Percentiles rank a stretch among this genome's conserved stretches.
These are phyloP conservation scores for Cinnamomum micranthum DNA, from an alignment of 164 flowering plant genomes.

Conservation along the genomic window DNA sequence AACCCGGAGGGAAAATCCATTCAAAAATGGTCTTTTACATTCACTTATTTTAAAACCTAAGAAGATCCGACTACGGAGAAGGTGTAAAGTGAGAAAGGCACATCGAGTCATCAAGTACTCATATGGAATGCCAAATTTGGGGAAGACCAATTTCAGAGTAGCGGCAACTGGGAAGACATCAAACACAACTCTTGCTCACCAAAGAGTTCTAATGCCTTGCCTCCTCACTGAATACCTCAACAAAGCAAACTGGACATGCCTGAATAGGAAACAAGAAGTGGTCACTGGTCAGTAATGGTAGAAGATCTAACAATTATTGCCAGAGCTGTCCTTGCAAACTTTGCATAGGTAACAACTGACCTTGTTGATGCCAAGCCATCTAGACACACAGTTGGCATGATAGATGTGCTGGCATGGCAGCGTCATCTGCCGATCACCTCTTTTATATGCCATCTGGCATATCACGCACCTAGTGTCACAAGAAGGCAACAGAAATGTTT, in stretches of 20 bases:
- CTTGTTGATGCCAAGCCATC: conserved; percentile 96
- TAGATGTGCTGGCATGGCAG: conserved; percentile 89
- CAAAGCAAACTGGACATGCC: conserved; percentile 22
- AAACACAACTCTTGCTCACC: background rate
- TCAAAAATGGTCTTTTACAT: background rate
- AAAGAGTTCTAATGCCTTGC: background rate
- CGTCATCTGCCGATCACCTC: conserved; percentile 63
- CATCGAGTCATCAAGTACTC: background rate
- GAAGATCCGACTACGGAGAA: background rate
- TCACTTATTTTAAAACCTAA: background rate
- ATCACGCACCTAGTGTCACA: conserved; percentile 63
- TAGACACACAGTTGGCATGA: conserved; percentile 64
- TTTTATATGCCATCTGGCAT: conserved; percentile 90
- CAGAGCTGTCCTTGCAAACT: background rate
- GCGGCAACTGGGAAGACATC: background rate
- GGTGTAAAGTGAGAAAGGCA: background rate
- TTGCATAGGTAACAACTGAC: conserved; percentile 25
- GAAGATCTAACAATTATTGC: background rate
- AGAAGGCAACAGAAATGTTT: background rate
- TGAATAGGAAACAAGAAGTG: conserved; percentile 4
- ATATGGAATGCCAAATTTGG: background rate
- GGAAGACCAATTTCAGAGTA: background rate
- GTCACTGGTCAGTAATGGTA: background rate
- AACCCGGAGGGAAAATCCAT: background rate
- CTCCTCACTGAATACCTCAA: conserved; percentile 10